Conservation (phyloP, 208 protist species). For the Leishmania tropica region DNA sequence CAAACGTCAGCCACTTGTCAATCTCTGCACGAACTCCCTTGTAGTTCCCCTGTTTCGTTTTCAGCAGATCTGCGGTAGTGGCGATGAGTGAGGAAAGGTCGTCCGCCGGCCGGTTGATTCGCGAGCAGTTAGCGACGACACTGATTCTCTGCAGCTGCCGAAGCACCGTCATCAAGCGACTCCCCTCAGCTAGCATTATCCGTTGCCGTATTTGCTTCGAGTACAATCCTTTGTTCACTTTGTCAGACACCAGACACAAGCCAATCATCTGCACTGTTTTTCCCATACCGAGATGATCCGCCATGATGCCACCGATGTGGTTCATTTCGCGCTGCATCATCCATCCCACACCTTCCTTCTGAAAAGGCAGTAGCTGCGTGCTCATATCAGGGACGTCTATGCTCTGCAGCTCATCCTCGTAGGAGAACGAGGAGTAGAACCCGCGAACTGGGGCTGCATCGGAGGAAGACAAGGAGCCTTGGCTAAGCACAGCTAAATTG, state of each 20-base stretch:
- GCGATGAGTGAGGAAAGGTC: slow-evolving; percentile 55
- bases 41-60: slow-evolving; percentile 25
- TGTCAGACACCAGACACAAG: slow-evolving; percentile 77
- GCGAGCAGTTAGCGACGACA: slow-evolving; percentile 83
- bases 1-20: slow-evolving; percentile 85
- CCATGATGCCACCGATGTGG: slow-evolving; percentile 90
- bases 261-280: slow-evolving; percentile 94
- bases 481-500: slow-evolving; percentile 35
- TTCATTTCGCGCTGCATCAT: slow-evolving; percentile 82
- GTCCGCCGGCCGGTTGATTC: slow-evolving; percentile 73
- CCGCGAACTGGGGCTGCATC: slow-evolving; percentile 58
- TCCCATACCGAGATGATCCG: slow-evolving; percentile 91
- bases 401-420: slow-evolving; percentile 59
- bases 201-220: slow-evolving; percentile 34
- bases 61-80: slow-evolving; percentile 42
- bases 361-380: slow-evolving; percentile 80
- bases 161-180: slow-evolving; percentile 79
- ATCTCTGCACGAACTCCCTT: slow-evolving; percentile 52
- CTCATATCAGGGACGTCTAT: slow-evolving; percentile 76
- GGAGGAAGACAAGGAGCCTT: slow-evolving; percentile 42
- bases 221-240: slow-evolving; percentile 42
- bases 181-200: slow-evolving; percentile 44
- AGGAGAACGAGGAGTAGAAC: slow-evolving; percentile 87
- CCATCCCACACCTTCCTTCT: slow-evolving; percentile 91
- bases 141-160: slow-evolving; percentile 83